phyloP scores from a whole-genome alignment of 768 basidiomycete genomes.

The Gymnopilus junonius region DNA sequence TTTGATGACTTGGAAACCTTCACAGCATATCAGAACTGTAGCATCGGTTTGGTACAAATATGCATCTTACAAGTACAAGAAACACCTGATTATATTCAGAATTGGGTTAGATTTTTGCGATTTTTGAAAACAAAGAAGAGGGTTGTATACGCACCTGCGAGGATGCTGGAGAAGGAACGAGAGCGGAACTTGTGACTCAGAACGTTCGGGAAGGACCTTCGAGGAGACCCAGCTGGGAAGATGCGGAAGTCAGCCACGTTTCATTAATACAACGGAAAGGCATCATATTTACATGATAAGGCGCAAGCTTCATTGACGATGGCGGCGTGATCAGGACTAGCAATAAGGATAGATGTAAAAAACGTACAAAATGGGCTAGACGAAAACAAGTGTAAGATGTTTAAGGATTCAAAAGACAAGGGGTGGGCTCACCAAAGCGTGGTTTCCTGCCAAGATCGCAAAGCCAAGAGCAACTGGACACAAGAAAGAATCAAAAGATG shows the following conservation, averaged over 20 bases:
- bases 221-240: conserved; percentile 61
- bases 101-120: background rate
- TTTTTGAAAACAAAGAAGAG: background rate
- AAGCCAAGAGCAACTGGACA: conserved; percentile 56
- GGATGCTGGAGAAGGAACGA: conserved; percentile 82
- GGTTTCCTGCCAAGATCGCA: conserved; percentile 77
- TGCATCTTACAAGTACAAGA: conserved; percentile 56
- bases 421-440: conserved; percentile 59
- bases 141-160: conserved; percentile 54
- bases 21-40: background rate
- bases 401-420: background rate
- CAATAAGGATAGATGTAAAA: background rate
- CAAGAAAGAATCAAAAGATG: conserved; percentile 21
- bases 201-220: conserved; percentile 48
- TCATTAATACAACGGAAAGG: background rate
- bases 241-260: background rate
- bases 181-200: conserved; percentile 55
- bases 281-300: conserved; percentile 56
- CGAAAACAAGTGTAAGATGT: too few relatives aligned
- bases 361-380: conserved; percentile 64
- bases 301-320: conserved; percentile 61
- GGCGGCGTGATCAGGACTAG: too few relatives aligned
- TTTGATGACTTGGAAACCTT: conserved; percentile 75
- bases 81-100: conserved; percentile 65
- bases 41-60: conserved; percentile 12